Evolutionary conservation across 2,329 filamentous ascomycete species (phyloP), one percentile per base, ranked within the genome.

Genomic region (Pseudocercospora fuligena): DNA sequence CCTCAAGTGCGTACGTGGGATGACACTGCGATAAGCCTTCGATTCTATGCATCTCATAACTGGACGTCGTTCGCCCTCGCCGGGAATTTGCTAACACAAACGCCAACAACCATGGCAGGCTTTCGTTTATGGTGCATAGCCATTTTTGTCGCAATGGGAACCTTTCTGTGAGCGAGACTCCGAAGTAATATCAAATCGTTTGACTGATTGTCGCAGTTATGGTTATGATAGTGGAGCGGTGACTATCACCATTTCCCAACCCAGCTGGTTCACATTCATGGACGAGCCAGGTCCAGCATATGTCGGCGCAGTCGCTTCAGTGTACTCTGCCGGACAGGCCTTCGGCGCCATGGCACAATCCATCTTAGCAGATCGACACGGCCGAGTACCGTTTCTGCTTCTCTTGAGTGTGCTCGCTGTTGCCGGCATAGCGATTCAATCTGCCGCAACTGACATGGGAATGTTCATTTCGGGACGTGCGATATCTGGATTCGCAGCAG

Each of bases 251-350:
- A 88, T 88, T 65, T 85, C 86, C 2, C 85, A 88, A 72, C 73
- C 84, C 70, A 87, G 85, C 72, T 88, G 85, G 85, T 82, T 85
- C 51, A 80, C 84, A 53, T 88, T 87, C 73, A 88, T 88, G 85
- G 60, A 80, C 7, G 70, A 84, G 46, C 86, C 86, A 1, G 85
- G 83, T 2, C 80, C 83, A 67, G 84, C 81, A 3, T 73, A 86
- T 19, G 87, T 84, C 2, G 86, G 86, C 57, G 82, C 83, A 27
- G 84, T 87, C 5, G 84, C 86, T 3, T 80, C 85, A 6, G 82
- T 85, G 2, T 88, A 87, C 70, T 65, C 87, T 66, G 85, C 85
- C 2, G 86, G 85, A 19, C 85, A 87, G 74, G 84, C 84, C 14
- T 73, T 83, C 8, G 85, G 86, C 0, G 83, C 85, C n/a, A 29